Conservation (phyloP, 176 grass and related monocot genomes). For the Phoenix roebelenii region DNA sequence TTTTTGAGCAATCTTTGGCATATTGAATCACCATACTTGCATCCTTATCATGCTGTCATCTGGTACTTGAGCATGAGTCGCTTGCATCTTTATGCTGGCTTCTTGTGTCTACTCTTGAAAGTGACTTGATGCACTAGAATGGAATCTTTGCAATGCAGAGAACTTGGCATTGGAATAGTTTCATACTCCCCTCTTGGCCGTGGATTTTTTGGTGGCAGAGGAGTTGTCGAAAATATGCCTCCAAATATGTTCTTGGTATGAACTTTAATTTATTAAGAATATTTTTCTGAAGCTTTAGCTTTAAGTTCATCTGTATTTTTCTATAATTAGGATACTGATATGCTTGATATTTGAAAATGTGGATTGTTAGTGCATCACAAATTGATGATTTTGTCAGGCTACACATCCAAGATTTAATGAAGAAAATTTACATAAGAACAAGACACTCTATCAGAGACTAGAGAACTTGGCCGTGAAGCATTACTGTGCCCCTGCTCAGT, state of each 20-base stretch:
- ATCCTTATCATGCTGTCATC: too few relatives aligned
- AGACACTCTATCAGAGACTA: slow-evolving; percentile 9
- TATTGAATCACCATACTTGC: too few relatives aligned
- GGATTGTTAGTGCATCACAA: too few relatives aligned
- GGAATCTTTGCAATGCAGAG: slow-evolving; percentile 21
- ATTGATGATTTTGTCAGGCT: slow-evolving; percentile 18
- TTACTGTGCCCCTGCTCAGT: slow-evolving; percentile 48
- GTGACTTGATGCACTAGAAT: background rate
- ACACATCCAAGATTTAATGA: slow-evolving; percentile 42
- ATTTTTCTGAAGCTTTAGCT: too few relatives aligned
- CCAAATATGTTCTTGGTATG: slow-evolving; percentile 51
- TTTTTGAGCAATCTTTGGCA: too few relatives aligned
- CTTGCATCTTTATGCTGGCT: background rate
- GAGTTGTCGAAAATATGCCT: slow-evolving; percentile 39
- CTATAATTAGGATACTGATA: background rate
- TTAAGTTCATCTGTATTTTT: too few relatives aligned
- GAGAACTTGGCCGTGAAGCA: slow-evolving; percentile 56
- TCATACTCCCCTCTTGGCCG: slow-evolving; percentile 74
- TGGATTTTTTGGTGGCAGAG: slow-evolving; percentile 59
- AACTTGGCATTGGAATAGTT: slow-evolving; percentile 83
- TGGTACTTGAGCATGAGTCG: too few relatives aligned
- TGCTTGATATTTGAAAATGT: background rate
- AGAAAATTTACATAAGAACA: background rate
- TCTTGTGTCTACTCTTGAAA: too few relatives aligned
- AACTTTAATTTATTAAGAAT: too few relatives aligned